These are phyloP conservation scores for Sporothrix schenckii DNA, from an alignment of 2,329 filamentous ascomycete genomes.

Conservation along the genomic window DNA sequence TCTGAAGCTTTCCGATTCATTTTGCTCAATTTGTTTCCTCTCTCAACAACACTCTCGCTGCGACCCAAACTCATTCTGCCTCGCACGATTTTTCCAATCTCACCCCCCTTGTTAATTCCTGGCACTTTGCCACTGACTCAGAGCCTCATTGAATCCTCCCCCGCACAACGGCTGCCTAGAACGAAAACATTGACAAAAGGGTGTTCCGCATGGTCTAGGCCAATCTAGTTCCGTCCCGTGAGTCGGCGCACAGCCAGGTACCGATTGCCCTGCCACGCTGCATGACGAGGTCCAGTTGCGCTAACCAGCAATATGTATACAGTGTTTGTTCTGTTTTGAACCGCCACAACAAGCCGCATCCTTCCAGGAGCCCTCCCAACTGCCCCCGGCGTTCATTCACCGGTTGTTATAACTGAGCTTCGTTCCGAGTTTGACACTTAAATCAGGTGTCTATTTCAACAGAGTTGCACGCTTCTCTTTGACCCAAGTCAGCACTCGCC, in stretches of 20 bases:
- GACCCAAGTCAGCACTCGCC: not conserved
- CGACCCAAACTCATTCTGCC: not conserved
- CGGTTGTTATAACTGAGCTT: not conserved
- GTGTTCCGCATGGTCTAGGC: constrained; percentile 9
- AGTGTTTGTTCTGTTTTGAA: not conserved
- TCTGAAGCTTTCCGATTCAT: not conserved
- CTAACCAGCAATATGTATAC: not conserved
- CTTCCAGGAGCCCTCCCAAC: constrained; percentile 4
- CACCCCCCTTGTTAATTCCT: constrained; percentile 3
- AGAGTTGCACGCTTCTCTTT: not conserved
- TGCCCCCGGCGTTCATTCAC: not conserved
- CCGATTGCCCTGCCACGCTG: not conserved
- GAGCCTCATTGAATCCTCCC: constrained; percentile 17
- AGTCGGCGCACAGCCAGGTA: constrained; percentile 8
- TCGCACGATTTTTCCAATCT: not conserved
- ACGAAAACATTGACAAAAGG: not conserved
- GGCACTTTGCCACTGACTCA: constrained; percentile 13
- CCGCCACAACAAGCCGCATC: constrained; percentile 7
- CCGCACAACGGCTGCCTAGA: constrained; percentile 24
- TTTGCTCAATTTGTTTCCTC: not conserved
- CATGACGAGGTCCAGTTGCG: not conserved
- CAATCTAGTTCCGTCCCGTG: constrained; percentile 19
- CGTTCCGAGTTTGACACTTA: too few species aligned
- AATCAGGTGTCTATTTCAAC: not conserved
- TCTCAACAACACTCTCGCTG: not conserved